phyloP scores from a whole-genome alignment of 148 eudicot species.

The Rhododendron vialii region DNA sequence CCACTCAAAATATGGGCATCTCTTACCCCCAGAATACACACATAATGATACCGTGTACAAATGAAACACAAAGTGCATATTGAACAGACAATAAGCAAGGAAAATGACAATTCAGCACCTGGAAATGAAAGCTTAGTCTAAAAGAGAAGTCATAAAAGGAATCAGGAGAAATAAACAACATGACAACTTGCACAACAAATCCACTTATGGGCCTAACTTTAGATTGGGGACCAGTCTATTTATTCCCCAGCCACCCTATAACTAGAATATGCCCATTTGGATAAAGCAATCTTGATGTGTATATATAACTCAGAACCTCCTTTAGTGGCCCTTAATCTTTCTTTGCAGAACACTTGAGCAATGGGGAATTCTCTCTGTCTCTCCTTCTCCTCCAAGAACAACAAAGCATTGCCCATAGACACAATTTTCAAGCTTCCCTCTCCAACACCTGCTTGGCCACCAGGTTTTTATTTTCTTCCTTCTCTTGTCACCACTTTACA shows the following conservation, averaged over 20 bases:
- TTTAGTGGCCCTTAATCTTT: background rate
- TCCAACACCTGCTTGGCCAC: constrained; percentile 30
- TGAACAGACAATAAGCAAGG: background rate
- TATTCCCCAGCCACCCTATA: background rate
- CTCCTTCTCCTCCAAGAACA: background rate
- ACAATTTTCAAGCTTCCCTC: constrained; percentile 29
- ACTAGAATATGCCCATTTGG: constrained; percentile 9
- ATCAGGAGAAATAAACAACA: background rate
- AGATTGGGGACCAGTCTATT: background rate
- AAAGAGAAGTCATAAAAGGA: background rate
- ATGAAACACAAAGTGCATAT: background rate
- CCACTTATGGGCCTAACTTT: background rate
- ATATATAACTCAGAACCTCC: constrained; percentile 7
- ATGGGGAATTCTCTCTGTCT: constrained; percentile 23
- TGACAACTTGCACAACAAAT: constrained; percentile 7
- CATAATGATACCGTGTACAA: background rate
- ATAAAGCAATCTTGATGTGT: background rate
- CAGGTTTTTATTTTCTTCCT: constrained; percentile 17
- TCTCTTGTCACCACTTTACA: background rate
- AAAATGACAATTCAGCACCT: background rate
- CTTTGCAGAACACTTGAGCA: background rate
- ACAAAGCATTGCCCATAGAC: constrained; percentile 20
- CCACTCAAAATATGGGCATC: background rate
- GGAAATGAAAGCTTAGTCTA: background rate
- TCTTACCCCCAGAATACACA: background rate